Conservation (phyloP, 192 early-diverging fungal genomes). For the Diversispora epigaea region DNA sequence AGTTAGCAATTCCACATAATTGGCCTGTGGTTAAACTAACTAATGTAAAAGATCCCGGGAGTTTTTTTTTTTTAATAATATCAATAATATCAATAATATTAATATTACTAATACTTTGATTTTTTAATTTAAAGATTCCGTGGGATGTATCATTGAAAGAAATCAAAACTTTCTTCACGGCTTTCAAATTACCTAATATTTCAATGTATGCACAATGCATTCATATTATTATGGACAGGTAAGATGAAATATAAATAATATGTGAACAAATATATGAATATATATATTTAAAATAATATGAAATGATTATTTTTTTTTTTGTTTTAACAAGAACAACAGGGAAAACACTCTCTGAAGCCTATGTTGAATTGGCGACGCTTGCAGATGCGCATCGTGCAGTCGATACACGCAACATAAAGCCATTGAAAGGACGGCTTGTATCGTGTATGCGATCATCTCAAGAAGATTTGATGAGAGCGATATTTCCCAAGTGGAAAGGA, state of each 20-base stretch:
- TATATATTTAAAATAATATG: neutral
- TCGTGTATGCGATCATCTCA: constrained; percentile 50
- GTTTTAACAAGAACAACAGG: constrained; percentile 57
- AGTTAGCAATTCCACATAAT: constrained; percentile 11
- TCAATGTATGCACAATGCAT: constrained; percentile 50
- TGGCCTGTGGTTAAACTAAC: constrained; percentile 27
- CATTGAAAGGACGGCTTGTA: constrained; percentile 64
- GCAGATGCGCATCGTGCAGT: constrained; percentile 56
- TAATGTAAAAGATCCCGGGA: constrained; percentile 7
- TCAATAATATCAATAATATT: neutral
- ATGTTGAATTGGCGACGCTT: constrained; percentile 58
- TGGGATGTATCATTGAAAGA: constrained; percentile 62
- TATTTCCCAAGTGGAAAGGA: constrained; percentile 64
- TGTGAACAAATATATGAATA: neutral
- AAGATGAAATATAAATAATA: neutral
- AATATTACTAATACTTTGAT: neutral
- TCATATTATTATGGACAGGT: constrained; percentile 49
- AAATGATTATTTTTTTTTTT: neutral
- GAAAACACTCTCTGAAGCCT: constrained; percentile 68
- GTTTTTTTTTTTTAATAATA: neutral
- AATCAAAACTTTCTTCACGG: constrained; percentile 46
- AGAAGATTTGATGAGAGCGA: constrained; percentile 53
- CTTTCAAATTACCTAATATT: constrained; percentile 42
- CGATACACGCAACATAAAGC: constrained; percentile 52
- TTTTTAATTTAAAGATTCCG: constrained; percentile 46